A percentile compares a stretch with the other conserved stretches of the same genome.
Evolutionary conservation across 106 monocot species (phyloP).

Genomic region (Dendrobium officinale): DNA sequence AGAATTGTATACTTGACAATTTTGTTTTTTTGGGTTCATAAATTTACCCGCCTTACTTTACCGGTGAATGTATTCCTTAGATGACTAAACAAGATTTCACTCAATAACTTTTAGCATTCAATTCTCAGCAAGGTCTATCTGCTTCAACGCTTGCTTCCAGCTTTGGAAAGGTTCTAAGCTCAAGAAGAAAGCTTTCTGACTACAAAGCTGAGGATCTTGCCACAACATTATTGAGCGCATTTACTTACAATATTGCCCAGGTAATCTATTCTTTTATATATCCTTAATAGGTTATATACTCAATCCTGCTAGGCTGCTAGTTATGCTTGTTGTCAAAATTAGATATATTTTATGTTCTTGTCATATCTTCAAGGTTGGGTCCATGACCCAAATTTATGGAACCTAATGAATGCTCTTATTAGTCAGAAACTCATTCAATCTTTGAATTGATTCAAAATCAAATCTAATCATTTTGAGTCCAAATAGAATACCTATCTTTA

Average conservation of each 20-base stretch:
- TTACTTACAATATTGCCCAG: slow-evolving; percentile 79
- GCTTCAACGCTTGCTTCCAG: slow-evolving; percentile 80
- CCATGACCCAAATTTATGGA: not conserved
- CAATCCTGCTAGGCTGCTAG: not conserved
- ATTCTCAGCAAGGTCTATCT: slow-evolving; percentile 62
- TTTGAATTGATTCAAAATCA: not conserved
- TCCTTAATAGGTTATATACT: not conserved
- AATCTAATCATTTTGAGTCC: not conserved
- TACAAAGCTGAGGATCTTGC: slow-evolving; percentile 70
- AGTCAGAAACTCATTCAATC: not conserved
- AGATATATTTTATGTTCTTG: not conserved
- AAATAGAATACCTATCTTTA: not conserved
- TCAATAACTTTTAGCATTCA: not conserved
- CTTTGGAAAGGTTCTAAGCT: slow-evolving; percentile 65
- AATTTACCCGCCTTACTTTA: not conserved
- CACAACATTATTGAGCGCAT: slow-evolving; percentile 58
- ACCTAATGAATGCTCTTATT: not conserved
- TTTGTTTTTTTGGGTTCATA: not conserved
- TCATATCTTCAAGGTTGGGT: not conserved
- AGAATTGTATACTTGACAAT: not conserved
- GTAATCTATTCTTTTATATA: slow-evolving; percentile 23
- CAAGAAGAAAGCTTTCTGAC: slow-evolving; percentile 50
- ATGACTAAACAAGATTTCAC: not conserved
- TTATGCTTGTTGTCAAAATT: not conserved
- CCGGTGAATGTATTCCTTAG: not conserved